Evolutionary conservation across 225 moss, liverwort and hornwort genomes (phyloP).

Genomic region (Pseudoscleropodium purum): DNA sequence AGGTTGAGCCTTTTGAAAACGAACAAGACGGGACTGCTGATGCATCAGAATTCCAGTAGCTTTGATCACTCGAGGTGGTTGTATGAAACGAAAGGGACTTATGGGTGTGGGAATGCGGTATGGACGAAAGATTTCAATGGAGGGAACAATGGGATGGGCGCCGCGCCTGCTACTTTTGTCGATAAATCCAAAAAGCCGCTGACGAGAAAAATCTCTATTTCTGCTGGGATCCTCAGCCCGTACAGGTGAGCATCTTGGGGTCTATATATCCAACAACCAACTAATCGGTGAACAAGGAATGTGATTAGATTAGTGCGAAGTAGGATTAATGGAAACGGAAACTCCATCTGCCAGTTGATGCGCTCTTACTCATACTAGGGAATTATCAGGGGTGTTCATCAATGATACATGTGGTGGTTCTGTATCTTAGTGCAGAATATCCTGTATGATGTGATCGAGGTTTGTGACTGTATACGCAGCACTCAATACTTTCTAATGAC

Average conservation of each 20-base stretch:
- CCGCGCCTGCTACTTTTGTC: constrained; percentile 35
- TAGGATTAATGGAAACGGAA: background rate
- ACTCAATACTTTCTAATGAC: background rate
- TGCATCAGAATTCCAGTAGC: constrained; percentile 49
- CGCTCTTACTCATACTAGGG: background rate
- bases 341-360: background rate
- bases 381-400: background rate
- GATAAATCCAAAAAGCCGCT: constrained; percentile 70
- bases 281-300: background rate
- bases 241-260: constrained; percentile 29
- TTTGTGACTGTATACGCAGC: background rate
- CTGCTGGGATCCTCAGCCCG: constrained; percentile 55
- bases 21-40: constrained; percentile 53
- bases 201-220: constrained; percentile 52
- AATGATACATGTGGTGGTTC: background rate
- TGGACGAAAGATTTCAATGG: constrained; percentile 70
- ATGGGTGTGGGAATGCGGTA: constrained; percentile 81
- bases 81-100: constrained; percentile 84
- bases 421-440: background rate
- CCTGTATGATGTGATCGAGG: background rate
- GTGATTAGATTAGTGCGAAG: background rate
- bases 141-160: constrained; percentile 23
- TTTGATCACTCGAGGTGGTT: constrained; percentile 70
- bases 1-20: constrained; percentile 59
- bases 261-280: background rate